These are phyloP conservation scores for Colletotrichum musicola DNA, from an alignment of 2,329 filamentous ascomycete species.

Conservation along the genomic window DNA sequence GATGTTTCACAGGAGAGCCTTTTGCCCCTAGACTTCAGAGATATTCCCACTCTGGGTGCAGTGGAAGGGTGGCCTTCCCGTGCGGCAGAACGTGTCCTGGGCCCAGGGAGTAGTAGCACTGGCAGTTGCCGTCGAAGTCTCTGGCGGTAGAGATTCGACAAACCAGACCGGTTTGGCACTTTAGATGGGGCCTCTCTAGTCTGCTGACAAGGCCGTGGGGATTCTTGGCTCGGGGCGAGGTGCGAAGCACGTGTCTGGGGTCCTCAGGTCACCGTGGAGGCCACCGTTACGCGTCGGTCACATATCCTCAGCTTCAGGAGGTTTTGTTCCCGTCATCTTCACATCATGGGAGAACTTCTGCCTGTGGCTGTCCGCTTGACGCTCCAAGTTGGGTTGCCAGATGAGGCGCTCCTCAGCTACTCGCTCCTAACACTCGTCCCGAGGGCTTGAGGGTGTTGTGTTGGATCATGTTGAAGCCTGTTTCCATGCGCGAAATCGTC, in stretches of 20 bases:
- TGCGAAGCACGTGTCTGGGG: not conserved
- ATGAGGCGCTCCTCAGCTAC: not conserved
- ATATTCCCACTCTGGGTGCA: conserved; percentile 15
- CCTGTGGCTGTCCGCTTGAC: too few species aligned
- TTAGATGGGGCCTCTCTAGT: not conserved
- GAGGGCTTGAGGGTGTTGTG: not conserved
- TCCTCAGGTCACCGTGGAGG: too few species aligned
- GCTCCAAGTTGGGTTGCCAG: too few species aligned
- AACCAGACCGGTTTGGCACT: not conserved
- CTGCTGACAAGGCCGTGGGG: conserved; percentile 20
- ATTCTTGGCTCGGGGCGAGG: not conserved
- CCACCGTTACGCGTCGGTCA: not conserved
- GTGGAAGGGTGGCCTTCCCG: conserved; percentile 29
- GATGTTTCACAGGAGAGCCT: not conserved
- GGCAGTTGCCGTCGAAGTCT: not conserved
- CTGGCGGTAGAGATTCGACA: not conserved
- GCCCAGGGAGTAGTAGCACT: not conserved
- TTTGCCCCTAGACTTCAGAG: conserved; percentile 12
- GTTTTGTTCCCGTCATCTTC: not conserved
- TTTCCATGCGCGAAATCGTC: not conserved
- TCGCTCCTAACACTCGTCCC: not conserved
- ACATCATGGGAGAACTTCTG: not conserved
- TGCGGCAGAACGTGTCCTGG: not conserved
- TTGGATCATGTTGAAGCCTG: conserved; percentile 26
- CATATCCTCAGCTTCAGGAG: not conserved